Evolutionary conservation across 2,329 filamentous ascomycete genomes (phyloP), one percentile per base, ranked within the genome.

Genomic region (Pestalotiopsis sp.): DNA sequence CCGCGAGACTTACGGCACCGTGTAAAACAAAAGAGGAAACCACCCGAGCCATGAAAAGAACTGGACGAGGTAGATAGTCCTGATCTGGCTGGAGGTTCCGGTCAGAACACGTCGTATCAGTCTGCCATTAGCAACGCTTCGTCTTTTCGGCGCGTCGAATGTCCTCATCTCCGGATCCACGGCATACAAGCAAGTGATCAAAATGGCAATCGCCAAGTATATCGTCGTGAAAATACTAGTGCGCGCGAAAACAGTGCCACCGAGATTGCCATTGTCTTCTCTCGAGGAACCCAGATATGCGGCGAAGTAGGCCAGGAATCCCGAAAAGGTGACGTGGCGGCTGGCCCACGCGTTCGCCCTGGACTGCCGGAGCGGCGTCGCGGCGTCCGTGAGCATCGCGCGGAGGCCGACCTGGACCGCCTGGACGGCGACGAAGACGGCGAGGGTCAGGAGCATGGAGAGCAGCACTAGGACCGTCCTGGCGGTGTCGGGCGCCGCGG

Each of bases 11-110:
- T 65, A 65, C 63, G 45, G 38, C 14, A 65, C 63, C 25, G 63
- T 65, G 17, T 65, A 65, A 36, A 52, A 65, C 2, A 65, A 6
- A 2, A 65, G 52, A 23, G 63, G 63, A 36, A 65, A 65, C 63
- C 41, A 52, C 4, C 63, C 63, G 4, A 65, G 41, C 63, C 63
- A 65, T 3, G 17, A 52, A n/a, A 65, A 55, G 20, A 65, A 65
- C 20, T 65, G 63, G 1, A 65, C 41, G 27, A 65, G 5, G 52
- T 20, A 55, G 7, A 65, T 57, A 5, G 23, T 55, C 20, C 63
- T 38, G 13, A 65, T 55, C 31, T 65, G 63, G 12, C 13, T n/a
- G 13, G 39, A 65, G 25, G 12, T 25, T 13, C 11, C 57, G 12
- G 25, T n/a, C 9, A 36, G 27, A 2, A 59, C 4, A 11, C 57